Evolutionary conservation across 495 filamentous ascomycete genomes (phyloP).

Genomic region (Choiromyces venosus): DNA sequence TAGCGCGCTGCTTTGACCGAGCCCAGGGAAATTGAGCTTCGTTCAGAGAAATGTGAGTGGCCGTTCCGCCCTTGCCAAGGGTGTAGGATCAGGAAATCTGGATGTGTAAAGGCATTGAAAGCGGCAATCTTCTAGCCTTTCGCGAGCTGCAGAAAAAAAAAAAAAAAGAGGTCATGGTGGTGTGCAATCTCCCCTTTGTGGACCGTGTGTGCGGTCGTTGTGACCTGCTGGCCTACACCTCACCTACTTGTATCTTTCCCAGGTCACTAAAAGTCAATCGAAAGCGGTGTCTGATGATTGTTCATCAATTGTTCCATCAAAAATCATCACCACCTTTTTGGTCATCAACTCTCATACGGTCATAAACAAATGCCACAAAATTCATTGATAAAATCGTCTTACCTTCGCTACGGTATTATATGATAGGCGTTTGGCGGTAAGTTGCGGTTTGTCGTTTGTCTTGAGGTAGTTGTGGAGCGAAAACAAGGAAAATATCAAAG

Average conservation of each 20-base stretch:
- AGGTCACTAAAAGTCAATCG: background rate
- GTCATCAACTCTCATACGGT: background rate
- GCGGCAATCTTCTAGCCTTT: conserved; percentile 12
- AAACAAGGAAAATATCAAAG: background rate
- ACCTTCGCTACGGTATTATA: background rate
- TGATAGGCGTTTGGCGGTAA: background rate
- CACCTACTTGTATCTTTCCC: background rate
- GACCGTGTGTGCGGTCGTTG: background rate
- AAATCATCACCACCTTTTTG: background rate
- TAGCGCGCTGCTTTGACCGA: conserved; percentile 38
- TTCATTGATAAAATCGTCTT: background rate
- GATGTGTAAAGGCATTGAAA: conserved; percentile 27
- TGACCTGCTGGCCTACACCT: background rate
- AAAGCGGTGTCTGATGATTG: background rate
- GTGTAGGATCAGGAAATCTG: conserved; percentile 14
- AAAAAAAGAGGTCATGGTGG: background rate
- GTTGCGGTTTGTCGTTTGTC: background rate
- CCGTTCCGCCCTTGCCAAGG: conserved; percentile 15
- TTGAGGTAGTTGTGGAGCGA: background rate
- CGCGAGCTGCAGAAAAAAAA: background rate
- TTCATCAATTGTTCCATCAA: background rate
- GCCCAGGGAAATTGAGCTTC: conserved; percentile 32
- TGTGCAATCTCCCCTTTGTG: background rate
- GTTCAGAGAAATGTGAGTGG: conserved; percentile 29
- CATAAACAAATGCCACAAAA: background rate